Conservation (phyloP, 164 flowering plant species). For the Pachysandra terminalis region DNA sequence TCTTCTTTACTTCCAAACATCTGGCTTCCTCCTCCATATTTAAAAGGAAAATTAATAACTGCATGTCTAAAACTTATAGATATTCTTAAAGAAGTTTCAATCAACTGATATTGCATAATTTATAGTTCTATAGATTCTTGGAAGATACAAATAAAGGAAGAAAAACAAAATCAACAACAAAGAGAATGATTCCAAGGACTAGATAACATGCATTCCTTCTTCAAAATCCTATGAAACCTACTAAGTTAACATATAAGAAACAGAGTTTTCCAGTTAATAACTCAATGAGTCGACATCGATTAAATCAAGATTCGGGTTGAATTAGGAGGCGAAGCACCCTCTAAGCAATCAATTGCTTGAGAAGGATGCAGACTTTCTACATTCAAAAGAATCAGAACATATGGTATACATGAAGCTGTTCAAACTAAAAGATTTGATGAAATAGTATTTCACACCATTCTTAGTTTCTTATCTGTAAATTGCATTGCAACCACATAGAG, state of each 20-base stretch:
- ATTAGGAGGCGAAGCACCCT: neutral
- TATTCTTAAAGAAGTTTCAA: neutral
- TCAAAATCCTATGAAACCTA: too few species aligned
- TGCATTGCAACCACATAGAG: too few species aligned
- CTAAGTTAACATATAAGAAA: neutral
- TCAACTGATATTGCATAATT: neutral
- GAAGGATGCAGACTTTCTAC: neutral
- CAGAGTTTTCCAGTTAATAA: neutral
- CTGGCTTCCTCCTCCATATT: constrained; percentile 47
- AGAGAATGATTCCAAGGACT: too few species aligned
- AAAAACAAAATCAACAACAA: neutral
- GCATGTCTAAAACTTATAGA: neutral
- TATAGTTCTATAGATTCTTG: neutral
- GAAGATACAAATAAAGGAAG: neutral
- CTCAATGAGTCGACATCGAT: neutral
- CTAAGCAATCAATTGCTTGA: neutral
- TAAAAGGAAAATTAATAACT: constrained; percentile 13
- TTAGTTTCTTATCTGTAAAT: too few species aligned
- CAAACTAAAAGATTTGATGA: too few species aligned
- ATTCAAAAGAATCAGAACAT: too few species aligned
- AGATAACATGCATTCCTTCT: too few species aligned
- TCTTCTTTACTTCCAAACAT: constrained; percentile 23
- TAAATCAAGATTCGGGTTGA: neutral
- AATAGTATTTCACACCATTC: too few species aligned
- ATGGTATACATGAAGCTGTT: too few species aligned